Evolutionary conservation across 2,329 filamentous ascomycete species (phyloP).

Genomic region (Talaromyces sp.): DNA sequence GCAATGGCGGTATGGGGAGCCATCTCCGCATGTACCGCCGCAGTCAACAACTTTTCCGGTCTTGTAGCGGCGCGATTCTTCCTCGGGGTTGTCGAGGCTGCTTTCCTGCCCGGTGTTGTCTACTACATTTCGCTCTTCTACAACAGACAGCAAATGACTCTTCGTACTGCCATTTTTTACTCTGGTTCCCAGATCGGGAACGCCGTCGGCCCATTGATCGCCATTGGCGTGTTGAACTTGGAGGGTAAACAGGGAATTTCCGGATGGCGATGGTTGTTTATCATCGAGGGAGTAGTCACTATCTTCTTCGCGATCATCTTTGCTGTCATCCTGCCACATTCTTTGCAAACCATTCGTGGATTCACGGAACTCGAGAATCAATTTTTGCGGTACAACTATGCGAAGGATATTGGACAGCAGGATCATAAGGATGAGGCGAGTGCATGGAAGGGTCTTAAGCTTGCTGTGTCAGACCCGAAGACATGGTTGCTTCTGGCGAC

Average conservation of each 20-base stretch:
- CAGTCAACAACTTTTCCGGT: slow-evolving; percentile 9
- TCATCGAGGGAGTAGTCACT: slow-evolving; percentile 43
- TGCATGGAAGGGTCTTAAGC: slow-evolving; percentile 26
- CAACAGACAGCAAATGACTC: slow-evolving; percentile 37
- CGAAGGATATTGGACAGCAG: slow-evolving; percentile 30
- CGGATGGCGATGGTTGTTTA: slow-evolving; percentile 52
- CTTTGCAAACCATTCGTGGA: slow-evolving; percentile 38
- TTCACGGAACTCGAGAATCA: slow-evolving; percentile 36
- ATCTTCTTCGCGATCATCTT: slow-evolving; percentile 47
- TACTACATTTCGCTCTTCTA: slow-evolving; percentile 70
- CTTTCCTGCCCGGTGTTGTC: slow-evolving; percentile 65
- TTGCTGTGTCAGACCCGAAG: slow-evolving; percentile 36
- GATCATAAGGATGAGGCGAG: slow-evolving; percentile 25
- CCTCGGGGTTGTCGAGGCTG: slow-evolving; percentile 61
- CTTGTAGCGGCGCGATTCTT: slow-evolving; percentile 31
- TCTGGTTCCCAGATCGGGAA: slow-evolving; percentile 43
- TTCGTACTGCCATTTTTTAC: slow-evolving; percentile 38
- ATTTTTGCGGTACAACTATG: slow-evolving; percentile 39
- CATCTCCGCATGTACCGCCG: slow-evolving; percentile 14
- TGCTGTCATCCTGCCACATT: slow-evolving; percentile 61
- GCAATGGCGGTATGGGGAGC: slow-evolving; percentile 16
- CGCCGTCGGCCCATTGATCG: slow-evolving; percentile 43
- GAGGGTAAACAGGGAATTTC: slow-evolving; percentile 40
- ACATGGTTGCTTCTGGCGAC: slow-evolving; percentile 38
- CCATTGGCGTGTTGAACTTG: slow-evolving; percentile 32